Evolutionary conservation across 1,284 basidiomycete genomes (phyloP).

Genomic region (Wallemia mellicola): DNA sequence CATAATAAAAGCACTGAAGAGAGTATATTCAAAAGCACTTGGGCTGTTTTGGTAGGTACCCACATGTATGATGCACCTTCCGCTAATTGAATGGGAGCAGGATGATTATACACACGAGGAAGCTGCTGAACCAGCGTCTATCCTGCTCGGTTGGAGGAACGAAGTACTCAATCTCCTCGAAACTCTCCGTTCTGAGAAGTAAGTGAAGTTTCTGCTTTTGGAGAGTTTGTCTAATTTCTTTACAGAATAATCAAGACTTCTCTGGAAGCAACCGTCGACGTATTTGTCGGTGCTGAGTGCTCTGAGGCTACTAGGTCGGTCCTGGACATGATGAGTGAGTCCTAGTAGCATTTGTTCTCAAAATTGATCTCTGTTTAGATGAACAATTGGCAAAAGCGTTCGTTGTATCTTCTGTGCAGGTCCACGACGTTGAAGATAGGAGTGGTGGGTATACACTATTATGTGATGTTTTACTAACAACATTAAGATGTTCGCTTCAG

Average conservation of each 20-base stretch:
- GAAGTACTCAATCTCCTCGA: neutral
- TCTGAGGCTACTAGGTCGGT: neutral
- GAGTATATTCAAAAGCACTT: neutral
- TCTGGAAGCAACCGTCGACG: neutral
- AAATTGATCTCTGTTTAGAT: no score
- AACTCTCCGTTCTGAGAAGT: neutral
- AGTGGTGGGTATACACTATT: neutral
- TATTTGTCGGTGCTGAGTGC: neutral
- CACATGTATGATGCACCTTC: neutral
- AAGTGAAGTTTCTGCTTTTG: neutral
- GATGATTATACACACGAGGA: slow-evolving; percentile 3
- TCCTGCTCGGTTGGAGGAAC: neutral
- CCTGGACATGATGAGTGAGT: neutral
- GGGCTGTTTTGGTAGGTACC: neutral
- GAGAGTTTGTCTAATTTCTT: neutral
- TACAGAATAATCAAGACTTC: neutral
- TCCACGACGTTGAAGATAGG: neutral
- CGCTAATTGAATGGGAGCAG: no score
- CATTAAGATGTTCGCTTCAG: neutral
- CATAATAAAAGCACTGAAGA: slow-evolving; percentile 8
- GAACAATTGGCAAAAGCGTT: neutral
- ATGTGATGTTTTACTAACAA: neutral
- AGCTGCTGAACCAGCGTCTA: neutral
- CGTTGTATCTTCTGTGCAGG: neutral
- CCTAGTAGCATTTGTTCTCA: neutral